A percentile compares a stretch with the other conserved stretches of the same genome.
Evolutionary conservation across 257 asterid species (phyloP).

Genomic region (Solanum microdontum): DNA sequence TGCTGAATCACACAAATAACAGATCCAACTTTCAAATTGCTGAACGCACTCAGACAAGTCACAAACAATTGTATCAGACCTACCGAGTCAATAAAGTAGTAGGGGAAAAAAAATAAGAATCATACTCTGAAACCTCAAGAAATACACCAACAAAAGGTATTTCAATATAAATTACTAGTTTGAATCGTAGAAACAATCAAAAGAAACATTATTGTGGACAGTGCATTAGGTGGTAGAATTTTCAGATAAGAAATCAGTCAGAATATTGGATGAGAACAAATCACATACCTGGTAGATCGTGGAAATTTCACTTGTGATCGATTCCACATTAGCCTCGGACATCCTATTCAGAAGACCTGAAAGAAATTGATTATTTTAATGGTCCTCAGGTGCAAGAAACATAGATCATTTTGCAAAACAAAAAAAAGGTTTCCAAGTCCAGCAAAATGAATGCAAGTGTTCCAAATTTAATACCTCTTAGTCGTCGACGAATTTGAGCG

Average conservation of each 20-base stretch:
- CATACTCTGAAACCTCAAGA: not conserved
- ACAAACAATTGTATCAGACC: not conserved
- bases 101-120: not conserved
- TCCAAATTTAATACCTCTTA: constrained; percentile 44
- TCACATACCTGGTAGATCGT: constrained; percentile 39
- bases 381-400: constrained; percentile 1
- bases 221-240: not conserved
- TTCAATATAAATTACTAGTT: not conserved
- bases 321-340: constrained; percentile 77
- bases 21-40: not conserved
- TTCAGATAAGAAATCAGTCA: not conserved
- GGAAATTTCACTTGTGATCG: constrained; percentile 55
- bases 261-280: not conserved
- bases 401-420: not conserved
- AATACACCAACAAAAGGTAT: not conserved
- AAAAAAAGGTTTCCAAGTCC: not conserved
- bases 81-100: not conserved
- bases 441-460: not conserved
- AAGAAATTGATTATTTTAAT: constrained; percentile 8
- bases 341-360: constrained; percentile 79
- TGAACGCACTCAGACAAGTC: not conserved
- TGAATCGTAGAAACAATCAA: not conserved
- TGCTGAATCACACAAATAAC: not conserved
- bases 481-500: constrained; percentile 56
- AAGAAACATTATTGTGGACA: not conserved